These are phyloP conservation scores for Quercus lobata DNA, from an alignment of 331 rosid species.

Conservation along the genomic window DNA sequence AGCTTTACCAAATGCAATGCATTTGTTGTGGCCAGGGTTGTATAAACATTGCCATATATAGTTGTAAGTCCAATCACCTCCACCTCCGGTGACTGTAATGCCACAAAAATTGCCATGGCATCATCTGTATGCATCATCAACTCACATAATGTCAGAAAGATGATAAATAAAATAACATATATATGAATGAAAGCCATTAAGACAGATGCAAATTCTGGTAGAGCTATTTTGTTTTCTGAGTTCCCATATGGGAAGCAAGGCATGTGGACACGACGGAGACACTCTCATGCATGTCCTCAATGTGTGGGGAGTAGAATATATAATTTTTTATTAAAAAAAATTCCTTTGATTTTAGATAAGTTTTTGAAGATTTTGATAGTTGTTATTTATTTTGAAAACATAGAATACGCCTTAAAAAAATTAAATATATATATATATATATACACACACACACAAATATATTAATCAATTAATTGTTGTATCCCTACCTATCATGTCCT, in stretches of 20 bases:
- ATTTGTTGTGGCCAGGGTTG: constrained; percentile 82
- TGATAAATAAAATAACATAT: neutral
- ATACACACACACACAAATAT: too few relatives aligned
- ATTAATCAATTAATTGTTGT: too few relatives aligned
- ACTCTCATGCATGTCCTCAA: too few relatives aligned
- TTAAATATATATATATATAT: too few relatives aligned
- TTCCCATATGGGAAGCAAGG: neutral
- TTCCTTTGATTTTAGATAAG: too few relatives aligned
- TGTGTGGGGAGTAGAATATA: too few relatives aligned
- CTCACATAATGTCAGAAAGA: neutral
- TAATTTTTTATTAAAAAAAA: too few relatives aligned
- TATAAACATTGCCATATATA: constrained; percentile 83
- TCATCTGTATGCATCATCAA: constrained; percentile 49
- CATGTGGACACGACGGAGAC: neutral
- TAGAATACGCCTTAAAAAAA: too few relatives aligned
- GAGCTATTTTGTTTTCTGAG: neutral
- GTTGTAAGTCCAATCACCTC: constrained; percentile 88
- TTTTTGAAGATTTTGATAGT: too few relatives aligned
- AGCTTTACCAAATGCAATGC: constrained; percentile 82
- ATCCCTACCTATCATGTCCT: too few relatives aligned
- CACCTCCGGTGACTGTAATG: constrained; percentile 69
- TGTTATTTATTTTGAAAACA: too few relatives aligned
- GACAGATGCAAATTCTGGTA: neutral
- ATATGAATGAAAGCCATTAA: neutral
- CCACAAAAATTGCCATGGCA: constrained; percentile 90